Conservation (phyloP, 2,329 filamentous ascomycete species). For the Hypocreales sp. region DNA sequence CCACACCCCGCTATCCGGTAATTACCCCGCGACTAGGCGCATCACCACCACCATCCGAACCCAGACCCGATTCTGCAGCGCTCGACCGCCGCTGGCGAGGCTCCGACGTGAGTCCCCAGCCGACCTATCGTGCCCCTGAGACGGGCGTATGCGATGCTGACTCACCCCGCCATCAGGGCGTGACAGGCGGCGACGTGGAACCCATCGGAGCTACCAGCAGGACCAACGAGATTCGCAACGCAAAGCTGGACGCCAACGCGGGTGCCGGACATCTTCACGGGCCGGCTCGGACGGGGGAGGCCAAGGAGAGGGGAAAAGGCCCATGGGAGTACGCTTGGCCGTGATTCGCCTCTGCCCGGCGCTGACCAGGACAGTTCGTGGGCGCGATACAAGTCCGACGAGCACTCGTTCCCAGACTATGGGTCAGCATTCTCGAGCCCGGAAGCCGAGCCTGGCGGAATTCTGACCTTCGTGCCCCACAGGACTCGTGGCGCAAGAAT, state of each 20-base stretch:
- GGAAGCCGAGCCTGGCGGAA: background rate
- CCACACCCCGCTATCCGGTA: too few relatives aligned
- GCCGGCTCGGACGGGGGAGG: slow-evolving; percentile 2
- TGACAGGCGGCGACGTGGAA: background rate
- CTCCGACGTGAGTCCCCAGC: too few relatives aligned
- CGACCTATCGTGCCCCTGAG: too few relatives aligned
- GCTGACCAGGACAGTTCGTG: slow-evolving; percentile 11
- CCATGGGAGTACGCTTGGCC: slow-evolving; percentile 15
- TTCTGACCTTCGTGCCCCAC: background rate
- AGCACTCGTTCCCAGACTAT: slow-evolving; percentile 26
- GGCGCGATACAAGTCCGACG: slow-evolving; percentile 18
- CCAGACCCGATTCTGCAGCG: too few relatives aligned
- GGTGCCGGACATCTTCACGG: slow-evolving; percentile 2
- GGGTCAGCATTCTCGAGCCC: slow-evolving; percentile 13
- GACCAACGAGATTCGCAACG: too few relatives aligned
- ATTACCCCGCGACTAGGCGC: too few relatives aligned
- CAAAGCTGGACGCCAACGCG: slow-evolving; percentile 14
- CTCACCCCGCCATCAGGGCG: too few relatives aligned
- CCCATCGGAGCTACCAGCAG: too few relatives aligned
- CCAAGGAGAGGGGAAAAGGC: slow-evolving; percentile 8
- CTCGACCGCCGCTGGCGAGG: too few relatives aligned
- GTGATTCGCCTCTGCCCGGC: slow-evolving; percentile 3
- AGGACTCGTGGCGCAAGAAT: slow-evolving; percentile 1
- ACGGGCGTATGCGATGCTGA: too few relatives aligned
- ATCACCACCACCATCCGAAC: too few relatives aligned